Evolutionary conservation across 306 rosid genomes (phyloP).

Genomic region (Quercus cerris): DNA sequence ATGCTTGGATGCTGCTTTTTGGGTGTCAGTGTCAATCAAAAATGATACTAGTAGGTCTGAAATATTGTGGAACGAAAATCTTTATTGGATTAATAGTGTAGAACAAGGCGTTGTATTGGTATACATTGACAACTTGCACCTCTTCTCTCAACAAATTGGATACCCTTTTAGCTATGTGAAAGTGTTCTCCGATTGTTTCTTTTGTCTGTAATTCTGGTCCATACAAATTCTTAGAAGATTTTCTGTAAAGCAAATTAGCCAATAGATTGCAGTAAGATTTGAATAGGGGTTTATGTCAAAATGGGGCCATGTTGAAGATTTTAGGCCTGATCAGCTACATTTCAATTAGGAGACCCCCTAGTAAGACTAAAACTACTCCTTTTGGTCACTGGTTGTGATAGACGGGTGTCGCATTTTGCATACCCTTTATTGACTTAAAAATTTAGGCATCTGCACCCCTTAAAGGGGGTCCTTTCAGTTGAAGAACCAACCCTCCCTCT

Average conservation of each 20-base stretch:
- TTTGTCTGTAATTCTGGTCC: slow-evolving; percentile 2
- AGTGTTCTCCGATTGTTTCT: background rate
- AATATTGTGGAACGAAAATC: too few relatives aligned
- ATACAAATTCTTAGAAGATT: background rate
- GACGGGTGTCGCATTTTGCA: background rate
- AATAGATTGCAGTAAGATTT: background rate
- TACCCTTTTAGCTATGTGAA: background rate
- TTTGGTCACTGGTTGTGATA: slow-evolving; percentile 15
- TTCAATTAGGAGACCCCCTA: too few relatives aligned
- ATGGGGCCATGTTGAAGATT: slow-evolving; percentile 5
- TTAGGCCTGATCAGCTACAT: background rate
- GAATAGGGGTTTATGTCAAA: slow-evolving; percentile 8
- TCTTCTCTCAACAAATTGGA: background rate
- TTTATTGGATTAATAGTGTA: background rate
- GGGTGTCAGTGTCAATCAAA: background rate
- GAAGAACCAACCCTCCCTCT: background rate
- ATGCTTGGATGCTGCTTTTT: background rate
- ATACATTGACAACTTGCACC: background rate
- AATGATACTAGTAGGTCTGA: background rate
- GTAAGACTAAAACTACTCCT: background rate
- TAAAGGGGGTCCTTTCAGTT: background rate
- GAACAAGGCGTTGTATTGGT: background rate
- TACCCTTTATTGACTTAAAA: slow-evolving; percentile 21
- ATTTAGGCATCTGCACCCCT: background rate
- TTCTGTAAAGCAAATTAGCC: background rate